These are phyloP conservation scores for Catenaria anguillulae DNA, from an alignment of 371 early-diverging fungal genomes.

Conservation along the genomic window DNA sequence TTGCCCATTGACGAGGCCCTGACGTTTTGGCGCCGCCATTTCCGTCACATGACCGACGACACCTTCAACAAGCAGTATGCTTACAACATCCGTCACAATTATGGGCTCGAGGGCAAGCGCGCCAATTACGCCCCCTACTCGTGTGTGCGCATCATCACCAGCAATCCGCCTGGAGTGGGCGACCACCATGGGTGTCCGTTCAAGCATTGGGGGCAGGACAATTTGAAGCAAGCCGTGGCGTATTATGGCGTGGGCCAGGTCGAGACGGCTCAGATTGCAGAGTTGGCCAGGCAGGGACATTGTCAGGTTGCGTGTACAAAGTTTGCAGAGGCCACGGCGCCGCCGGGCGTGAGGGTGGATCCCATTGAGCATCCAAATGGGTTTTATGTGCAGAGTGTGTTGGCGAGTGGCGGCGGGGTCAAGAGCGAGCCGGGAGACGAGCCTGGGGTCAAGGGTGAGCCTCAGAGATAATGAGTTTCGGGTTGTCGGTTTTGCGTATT, in stretches of 20 bases:
- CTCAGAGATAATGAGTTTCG: too few species aligned
- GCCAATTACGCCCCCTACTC: conserved; percentile 79
- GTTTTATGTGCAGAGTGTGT: conserved; percentile 2
- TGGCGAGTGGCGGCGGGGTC: too few species aligned
- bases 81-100: conserved; percentile 94
- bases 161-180: conserved; percentile 55
- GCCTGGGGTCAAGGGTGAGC: too few species aligned
- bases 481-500: too few species aligned
- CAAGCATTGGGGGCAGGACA: conserved; percentile 51
- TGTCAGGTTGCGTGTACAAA: conserved; percentile 88
- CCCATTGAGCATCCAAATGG: conserved; percentile 6
- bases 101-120: conserved; percentile 95
- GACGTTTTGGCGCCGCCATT: conserved; percentile 70
- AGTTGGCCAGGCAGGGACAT: conserved; percentile 54
- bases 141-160: conserved; percentile 77
- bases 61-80: conserved; percentile 84
- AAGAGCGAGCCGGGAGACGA: too few species aligned
- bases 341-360: conserved; percentile 7
- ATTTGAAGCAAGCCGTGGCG: conserved; percentile 38
- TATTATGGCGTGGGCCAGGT: conserved; percentile 30
- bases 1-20: conserved; percentile 80
- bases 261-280: conserved; percentile 46
- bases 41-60: conserved; percentile 63
- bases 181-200: conserved; percentile 97
- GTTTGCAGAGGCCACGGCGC: conserved; percentile 55